phyloP scores from a whole-genome alignment of 2,329 filamentous ascomycete genomes.

The Xylaria sp. region DNA sequence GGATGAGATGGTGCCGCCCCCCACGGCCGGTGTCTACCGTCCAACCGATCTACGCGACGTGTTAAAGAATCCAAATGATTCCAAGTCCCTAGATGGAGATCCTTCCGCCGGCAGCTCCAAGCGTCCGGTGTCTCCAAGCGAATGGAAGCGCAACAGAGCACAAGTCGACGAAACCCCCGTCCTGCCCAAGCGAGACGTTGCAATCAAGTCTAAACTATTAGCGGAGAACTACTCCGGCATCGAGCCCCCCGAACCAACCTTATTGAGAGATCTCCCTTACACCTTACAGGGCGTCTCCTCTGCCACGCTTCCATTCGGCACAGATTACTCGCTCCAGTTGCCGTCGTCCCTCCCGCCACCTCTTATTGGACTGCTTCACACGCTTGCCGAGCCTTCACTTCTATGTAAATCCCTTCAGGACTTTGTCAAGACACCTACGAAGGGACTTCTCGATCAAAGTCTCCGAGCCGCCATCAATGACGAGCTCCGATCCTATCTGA shows the following conservation, averaged over 20 bases:
- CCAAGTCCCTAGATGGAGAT: slow-evolving; percentile 40
- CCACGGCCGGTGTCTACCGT: slow-evolving; percentile 38
- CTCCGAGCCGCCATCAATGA: slow-evolving; percentile 84
- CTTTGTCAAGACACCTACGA: slow-evolving; percentile 83
- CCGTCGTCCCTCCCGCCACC: slow-evolving; percentile 84
- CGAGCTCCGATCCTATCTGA: slow-evolving; percentile 89
- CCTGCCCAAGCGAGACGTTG: slow-evolving; percentile 58
- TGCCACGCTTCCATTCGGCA: slow-evolving; percentile 80
- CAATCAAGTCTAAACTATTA: slow-evolving; percentile 66
- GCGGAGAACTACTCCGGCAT: slow-evolving; percentile 66
- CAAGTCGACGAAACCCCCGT: slow-evolving; percentile 35
- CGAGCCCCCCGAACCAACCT: slow-evolving; percentile 70
- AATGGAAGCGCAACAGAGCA: slow-evolving; percentile 46
- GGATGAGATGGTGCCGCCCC: slow-evolving; percentile 30
- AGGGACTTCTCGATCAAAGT: slow-evolving; percentile 91
- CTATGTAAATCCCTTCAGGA: slow-evolving; percentile 82
- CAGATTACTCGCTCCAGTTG: slow-evolving; percentile 75
- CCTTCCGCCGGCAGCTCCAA: slow-evolving; percentile 21
- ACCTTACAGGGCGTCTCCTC: slow-evolving; percentile 93
- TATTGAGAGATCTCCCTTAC: slow-evolving; percentile 86
- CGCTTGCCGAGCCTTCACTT: slow-evolving; percentile 91
- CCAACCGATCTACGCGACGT: slow-evolving; percentile 47
- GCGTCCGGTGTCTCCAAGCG: slow-evolving; percentile 37
- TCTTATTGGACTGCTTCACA: slow-evolving; percentile 86
- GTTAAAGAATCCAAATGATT: slow-evolving; percentile 44